Evolutionary conservation across 2,329 filamentous ascomycete genomes (phyloP), one percentile per base, ranked within the genome.

Genomic region (Fusarium tanahbumbuense): DNA sequence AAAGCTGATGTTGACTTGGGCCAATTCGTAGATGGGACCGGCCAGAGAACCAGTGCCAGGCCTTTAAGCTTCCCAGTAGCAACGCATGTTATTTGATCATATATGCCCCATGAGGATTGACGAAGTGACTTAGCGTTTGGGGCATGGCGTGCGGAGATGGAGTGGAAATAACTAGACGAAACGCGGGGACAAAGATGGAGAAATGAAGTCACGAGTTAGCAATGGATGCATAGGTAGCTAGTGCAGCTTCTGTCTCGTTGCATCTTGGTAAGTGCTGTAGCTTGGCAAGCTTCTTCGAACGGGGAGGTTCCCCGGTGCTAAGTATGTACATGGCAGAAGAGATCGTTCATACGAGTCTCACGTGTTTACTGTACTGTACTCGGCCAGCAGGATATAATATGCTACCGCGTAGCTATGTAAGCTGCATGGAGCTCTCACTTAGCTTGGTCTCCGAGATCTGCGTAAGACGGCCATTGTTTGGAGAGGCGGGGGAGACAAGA

Each of bases 181-280:
- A 47, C 52, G 40, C 52, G 49, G 56, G 20, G 52, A 55, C 40
- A 68, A 27, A 57, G 67, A 68, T 68, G 68, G 44, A 52, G 63
- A 37, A 57, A 68, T 61, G 59, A 65, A 71, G 59, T 70, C 68
- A 68, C 68, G 58, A 30, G 56, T 45, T 56, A 41, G 23, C 52
- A 65, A 65, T 54, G 53, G 10, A 28, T 44, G 41, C 32, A 52
- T 67, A 28, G 27, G 27, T 28, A 40, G 20, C 28, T 62, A 49
- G 54, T 44, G 30, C 46, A 66, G 41, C 37, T 46, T 60, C 40
- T n/a, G 18, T 60, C 30, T 25, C 10, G 25, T 28, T 54, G 23
- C 32, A 45, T 37, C 10, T 22, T 28, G 41, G 27, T 55, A 56
- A 30, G 15, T 34, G 18, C 20, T 20, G 27, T 49, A 42, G 25